phyloP scores from a whole-genome alignment of 192 early-diverging fungal genomes.

The Coemansia sp. region DNA sequence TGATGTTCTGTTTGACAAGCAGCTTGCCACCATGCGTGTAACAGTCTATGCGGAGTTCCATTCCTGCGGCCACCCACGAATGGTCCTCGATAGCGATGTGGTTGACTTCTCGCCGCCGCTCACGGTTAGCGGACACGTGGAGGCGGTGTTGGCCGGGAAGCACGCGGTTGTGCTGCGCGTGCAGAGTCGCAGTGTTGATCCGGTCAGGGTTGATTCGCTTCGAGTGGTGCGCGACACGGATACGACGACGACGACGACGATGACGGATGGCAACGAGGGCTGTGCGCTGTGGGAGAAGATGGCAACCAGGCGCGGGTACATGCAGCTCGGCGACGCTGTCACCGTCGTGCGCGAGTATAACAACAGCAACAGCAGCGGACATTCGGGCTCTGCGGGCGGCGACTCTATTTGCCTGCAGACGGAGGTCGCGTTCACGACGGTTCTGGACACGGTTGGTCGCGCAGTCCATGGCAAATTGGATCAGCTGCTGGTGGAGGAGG shows the following conservation, averaged over 20 bases:
- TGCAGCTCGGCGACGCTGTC: conserved; percentile 19
- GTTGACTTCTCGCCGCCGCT: conserved; percentile 27
- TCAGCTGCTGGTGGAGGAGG: neutral
- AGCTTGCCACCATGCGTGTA: conserved; percentile 1
- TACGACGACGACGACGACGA: neutral
- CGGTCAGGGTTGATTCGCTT: conserved; percentile 16
- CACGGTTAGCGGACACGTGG: conserved; percentile 3
- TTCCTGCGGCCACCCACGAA: neutral
- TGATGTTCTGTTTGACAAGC: conserved; percentile 9
- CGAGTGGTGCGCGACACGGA: neutral
- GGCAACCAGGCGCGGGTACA: conserved; percentile 11
- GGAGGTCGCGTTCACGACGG: conserved; percentile 8
- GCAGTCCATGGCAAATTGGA: neutral
- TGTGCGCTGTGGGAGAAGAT: neutral
- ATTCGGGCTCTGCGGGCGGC: neutral
- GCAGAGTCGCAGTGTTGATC: conserved; percentile 11
- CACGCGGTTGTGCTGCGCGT: conserved; percentile 14
- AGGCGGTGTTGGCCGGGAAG: neutral
- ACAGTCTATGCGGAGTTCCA: conserved; percentile 24
- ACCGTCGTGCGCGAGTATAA: conserved; percentile 17
- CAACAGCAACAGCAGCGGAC: too few relatives aligned
- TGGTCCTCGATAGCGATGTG: conserved; percentile 12
- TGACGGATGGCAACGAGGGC: neutral
- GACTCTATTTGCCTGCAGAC: neutral
- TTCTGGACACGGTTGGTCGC: neutral